Base-by-base conservation (phyloP, 176 grass and related monocot genomes). In the Chrysopogon serrulatus region DNA sequence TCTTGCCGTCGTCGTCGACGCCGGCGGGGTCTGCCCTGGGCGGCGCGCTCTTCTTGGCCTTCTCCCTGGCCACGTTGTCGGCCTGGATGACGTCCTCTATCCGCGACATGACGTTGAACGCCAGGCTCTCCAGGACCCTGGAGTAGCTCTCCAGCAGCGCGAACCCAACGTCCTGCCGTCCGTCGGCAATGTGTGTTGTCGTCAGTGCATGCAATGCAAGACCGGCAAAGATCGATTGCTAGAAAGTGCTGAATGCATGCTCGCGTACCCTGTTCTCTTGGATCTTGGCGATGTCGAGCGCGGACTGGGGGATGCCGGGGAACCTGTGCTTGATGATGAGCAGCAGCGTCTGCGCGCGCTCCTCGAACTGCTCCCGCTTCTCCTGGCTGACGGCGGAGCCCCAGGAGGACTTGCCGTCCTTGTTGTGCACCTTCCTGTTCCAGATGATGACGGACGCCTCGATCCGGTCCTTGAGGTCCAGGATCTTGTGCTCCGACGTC, bases 391-490 rank as follows among this genome's bases (percentile, higher is more conserved):
- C 79, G 54, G 85, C 81, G 39, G 88, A 96, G 19, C 93, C 87
- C 93, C 93, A 99, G 0, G 97, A 19, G 16, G 97, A 99, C 82
- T 99, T 99, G 77, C 66, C 47, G 84, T 99, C 97, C 78, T 99
- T 99, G 87, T 90, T 90, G 82, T 87, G 74, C 97, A 99, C 92
- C 93, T 99, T 99, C 72, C 97, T 82, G 89, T 89, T 94, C 97
- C 97, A 99, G 86, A 99, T 99, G 86, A 99, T 86, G 30, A 99
- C 87, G 1, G 93, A 99, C 82, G 97, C 97, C 91, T 99, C 97
- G 40, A 99, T 99, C 65, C 89, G 86, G 86, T 99, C 90, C 78
- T 99, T 99, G 69, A 99, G 93, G 80, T 99, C 97, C 34, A 93
- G 78, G 86, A 99, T 94, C 89, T 96, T 99, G 85, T 99, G 97